Evolutionary conservation across 352 stramenopile species (phyloP).

Genomic region (Lagenidium sp.): DNA sequence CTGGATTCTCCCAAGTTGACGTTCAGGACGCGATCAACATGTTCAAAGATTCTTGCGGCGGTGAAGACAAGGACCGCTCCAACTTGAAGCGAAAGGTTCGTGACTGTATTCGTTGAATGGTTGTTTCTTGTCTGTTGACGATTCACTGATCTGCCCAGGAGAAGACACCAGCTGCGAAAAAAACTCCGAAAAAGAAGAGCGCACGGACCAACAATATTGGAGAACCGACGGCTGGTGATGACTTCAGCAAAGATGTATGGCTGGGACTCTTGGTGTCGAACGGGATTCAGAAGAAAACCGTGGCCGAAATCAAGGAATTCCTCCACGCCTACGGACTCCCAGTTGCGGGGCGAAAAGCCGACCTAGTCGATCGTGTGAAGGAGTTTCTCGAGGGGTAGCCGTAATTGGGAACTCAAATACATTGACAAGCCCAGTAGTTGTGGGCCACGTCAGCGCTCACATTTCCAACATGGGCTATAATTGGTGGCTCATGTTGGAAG

Average conservation of each 20-base stretch:
- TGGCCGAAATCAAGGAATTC: conserved; percentile 63
- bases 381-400: conserved; percentile 31
- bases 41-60: conserved; percentile 11
- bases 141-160: background rate
- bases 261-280: conserved; percentile 27
- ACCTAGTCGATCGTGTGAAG: conserved; percentile 43
- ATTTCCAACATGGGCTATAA: too few relatives aligned
- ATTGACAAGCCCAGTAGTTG: background rate
- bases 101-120: background rate
- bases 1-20: conserved; percentile 56
- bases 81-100: conserved; percentile 17
- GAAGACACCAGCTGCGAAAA: conserved; percentile 3
- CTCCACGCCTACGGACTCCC: conserved; percentile 34
- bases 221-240: conserved; percentile 19
- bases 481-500: conserved; percentile 8
- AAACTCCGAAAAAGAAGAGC: conserved; percentile 33
- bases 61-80: conserved; percentile 4
- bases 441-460: too few relatives aligned
- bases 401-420: background rate
- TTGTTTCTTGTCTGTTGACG: background rate
- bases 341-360: conserved; percentile 43
- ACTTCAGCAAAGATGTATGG: conserved; percentile 45
- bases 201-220: conserved; percentile 6
- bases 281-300: conserved; percentile 62
- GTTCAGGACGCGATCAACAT: conserved; percentile 25